Evolutionary conservation across 345 rosid species (phyloP).

Genomic region (Aegle marmelos): DNA sequence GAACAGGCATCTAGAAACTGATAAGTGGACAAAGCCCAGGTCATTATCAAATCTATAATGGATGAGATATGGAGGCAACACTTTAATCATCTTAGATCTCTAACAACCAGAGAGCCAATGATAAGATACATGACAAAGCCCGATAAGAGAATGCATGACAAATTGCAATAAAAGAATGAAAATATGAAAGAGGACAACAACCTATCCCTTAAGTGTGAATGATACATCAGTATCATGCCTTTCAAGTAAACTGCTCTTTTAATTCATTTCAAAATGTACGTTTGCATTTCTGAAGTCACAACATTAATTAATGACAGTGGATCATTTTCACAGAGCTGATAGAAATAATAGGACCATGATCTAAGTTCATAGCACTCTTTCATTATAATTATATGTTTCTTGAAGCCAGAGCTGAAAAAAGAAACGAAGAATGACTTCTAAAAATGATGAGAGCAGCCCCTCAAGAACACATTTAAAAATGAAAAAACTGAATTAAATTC

Average conservation of each 20-base stretch:
- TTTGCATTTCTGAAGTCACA: not conserved
- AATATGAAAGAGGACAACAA: too few species aligned
- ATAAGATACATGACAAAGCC: not conserved
- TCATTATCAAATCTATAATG: not conserved
- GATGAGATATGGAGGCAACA: not conserved
- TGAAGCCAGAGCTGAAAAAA: not conserved
- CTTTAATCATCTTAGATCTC: not conserved
- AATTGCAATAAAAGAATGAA: too few species aligned
- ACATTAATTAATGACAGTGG: too few species aligned
- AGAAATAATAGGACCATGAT: too few species aligned
- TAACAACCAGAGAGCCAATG: not conserved
- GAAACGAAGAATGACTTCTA: not conserved
- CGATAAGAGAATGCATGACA: too few species aligned
- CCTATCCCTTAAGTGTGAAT: not conserved
- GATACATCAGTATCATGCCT: not conserved
- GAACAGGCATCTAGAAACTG: not conserved
- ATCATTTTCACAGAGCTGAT: too few species aligned
- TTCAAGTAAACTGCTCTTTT: not conserved
- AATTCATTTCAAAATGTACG: not conserved
- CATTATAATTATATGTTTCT: not conserved
- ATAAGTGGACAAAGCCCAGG: not conserved
- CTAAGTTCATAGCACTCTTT: not conserved
- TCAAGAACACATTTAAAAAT: not conserved
- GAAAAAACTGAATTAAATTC: not conserved
- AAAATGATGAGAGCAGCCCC: not conserved